phyloP scores from a whole-genome alignment of 2,329 filamentous ascomycete species.

The Cytospora paraplurivora region DNA sequence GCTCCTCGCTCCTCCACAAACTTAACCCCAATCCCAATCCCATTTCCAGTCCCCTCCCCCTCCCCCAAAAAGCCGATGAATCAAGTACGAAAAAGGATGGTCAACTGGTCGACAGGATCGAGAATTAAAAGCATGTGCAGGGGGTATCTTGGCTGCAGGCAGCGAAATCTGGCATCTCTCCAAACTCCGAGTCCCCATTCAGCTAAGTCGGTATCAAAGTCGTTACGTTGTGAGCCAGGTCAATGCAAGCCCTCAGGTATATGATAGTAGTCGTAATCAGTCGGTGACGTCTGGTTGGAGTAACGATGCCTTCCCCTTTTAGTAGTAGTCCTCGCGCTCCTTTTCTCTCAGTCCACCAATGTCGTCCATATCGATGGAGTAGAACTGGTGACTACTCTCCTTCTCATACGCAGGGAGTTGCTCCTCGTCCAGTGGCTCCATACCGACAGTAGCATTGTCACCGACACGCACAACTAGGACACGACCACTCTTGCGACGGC shows the following conservation, averaged over 20 bases:
- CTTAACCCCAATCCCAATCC: not conserved
- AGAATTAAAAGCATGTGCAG: slow-evolving; percentile 23
- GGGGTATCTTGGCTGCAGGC: slow-evolving; percentile 28
- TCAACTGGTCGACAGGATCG: slow-evolving; percentile 27
- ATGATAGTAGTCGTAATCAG: slow-evolving; percentile 23
- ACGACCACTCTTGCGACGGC: slow-evolving; percentile 79
- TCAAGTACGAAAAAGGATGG: slow-evolving; percentile 9
- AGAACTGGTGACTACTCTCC: slow-evolving; percentile 76
- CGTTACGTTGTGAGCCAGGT: slow-evolving; percentile 23
- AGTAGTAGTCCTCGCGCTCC: slow-evolving; percentile 50
- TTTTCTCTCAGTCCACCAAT: slow-evolving; percentile 96
- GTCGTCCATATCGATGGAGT: slow-evolving; percentile 90
- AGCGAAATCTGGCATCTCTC: slow-evolving; percentile 24
- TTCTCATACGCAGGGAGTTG: slow-evolving; percentile 87
- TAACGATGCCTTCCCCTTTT: slow-evolving; percentile 9
- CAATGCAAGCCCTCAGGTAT: slow-evolving; percentile 22
- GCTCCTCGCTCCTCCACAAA: slow-evolving; percentile 5
- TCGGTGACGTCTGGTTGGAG: slow-evolving; percentile 20
- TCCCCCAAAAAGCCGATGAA: slow-evolving; percentile 4
- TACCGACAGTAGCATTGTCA: slow-evolving; percentile 79
- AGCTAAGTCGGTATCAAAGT: slow-evolving; percentile 28
- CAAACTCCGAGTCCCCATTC: slow-evolving; percentile 25
- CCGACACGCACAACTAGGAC: slow-evolving; percentile 91
- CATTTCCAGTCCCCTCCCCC: not conserved
- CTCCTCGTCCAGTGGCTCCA: slow-evolving; percentile 83